Conservation (phyloP, 2,329 filamentous ascomycete genomes). For the Aspergillus ruber region DNA sequence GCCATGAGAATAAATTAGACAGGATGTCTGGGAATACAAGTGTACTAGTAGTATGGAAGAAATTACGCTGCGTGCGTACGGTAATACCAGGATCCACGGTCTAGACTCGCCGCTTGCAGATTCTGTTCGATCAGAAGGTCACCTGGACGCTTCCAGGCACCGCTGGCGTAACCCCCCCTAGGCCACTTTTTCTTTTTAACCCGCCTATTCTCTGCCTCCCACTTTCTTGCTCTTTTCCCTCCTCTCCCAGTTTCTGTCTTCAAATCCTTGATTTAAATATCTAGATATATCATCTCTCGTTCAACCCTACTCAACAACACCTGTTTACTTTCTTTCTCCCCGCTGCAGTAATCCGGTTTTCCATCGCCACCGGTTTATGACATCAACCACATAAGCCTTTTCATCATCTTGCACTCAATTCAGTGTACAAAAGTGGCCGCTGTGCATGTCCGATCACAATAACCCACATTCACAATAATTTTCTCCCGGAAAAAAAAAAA, state of each 20-base stretch:
- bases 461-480: too few species aligned
- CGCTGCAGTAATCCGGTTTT: not conserved
- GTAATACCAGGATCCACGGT: slow-evolving; percentile 4
- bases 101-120: slow-evolving; percentile 13
- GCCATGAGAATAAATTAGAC: too few species aligned
- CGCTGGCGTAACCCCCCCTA: not conserved
- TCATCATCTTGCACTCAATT: too few species aligned
- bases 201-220: slow-evolving; percentile 5
- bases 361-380: not conserved
- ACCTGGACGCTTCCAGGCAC: slow-evolving; percentile 1
- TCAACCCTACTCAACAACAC: too few species aligned
- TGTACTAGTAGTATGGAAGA: not conserved
- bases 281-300: too few species aligned
- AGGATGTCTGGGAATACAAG: too few species aligned
- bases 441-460: too few species aligned
- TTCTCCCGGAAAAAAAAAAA: too few species aligned
- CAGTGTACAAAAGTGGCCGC: too few species aligned
- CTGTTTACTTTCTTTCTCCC: too few species aligned
- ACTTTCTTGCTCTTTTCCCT: not conserved
- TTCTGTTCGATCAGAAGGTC: slow-evolving; percentile 16
- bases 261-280: too few species aligned
- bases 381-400: not conserved
- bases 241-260: not conserved
- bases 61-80: not conserved
- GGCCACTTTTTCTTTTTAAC: not conserved